These are phyloP conservation scores for Solanum chacoense DNA, from an alignment of 305 asterid species.

Conservation along the genomic window DNA sequence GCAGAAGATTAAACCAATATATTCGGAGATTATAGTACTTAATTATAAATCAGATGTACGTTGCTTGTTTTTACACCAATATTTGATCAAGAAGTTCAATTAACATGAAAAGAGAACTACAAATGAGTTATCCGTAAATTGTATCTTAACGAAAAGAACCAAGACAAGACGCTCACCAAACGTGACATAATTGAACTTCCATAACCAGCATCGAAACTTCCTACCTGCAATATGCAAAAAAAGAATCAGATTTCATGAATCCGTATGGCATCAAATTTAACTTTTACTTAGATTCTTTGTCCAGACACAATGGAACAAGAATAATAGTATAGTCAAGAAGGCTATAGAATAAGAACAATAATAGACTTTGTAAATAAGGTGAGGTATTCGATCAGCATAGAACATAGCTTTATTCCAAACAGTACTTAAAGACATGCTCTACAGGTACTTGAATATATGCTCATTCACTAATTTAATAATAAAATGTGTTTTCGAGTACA, in stretches of 20 bases:
- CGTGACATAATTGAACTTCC: slow-evolving; percentile 91
- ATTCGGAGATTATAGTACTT: background rate
- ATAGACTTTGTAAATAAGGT: background rate
- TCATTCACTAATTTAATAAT: background rate
- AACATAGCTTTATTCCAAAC: background rate
- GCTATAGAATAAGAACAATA: background rate
- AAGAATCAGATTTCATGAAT: background rate
- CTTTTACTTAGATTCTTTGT: background rate
- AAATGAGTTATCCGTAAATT: background rate
- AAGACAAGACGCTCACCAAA: slow-evolving; percentile 31
- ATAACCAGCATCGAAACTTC: slow-evolving; percentile 96
- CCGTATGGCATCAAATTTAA: too few species aligned
- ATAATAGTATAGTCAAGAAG: background rate
- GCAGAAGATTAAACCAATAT: background rate
- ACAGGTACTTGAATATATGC: background rate
- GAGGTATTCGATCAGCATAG: background rate
- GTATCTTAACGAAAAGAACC: background rate
- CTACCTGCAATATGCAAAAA: slow-evolving; percentile 41
- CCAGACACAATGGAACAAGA: background rate
- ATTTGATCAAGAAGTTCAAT: background rate
- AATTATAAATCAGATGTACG: background rate
- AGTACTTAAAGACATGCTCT: background rate
- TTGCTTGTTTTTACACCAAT: background rate
- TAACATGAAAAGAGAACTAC: background rate
- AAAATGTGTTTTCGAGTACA: background rate